phyloP scores from a whole-genome alignment of 148 eudicot species.

The Cornus kousa region DNA sequence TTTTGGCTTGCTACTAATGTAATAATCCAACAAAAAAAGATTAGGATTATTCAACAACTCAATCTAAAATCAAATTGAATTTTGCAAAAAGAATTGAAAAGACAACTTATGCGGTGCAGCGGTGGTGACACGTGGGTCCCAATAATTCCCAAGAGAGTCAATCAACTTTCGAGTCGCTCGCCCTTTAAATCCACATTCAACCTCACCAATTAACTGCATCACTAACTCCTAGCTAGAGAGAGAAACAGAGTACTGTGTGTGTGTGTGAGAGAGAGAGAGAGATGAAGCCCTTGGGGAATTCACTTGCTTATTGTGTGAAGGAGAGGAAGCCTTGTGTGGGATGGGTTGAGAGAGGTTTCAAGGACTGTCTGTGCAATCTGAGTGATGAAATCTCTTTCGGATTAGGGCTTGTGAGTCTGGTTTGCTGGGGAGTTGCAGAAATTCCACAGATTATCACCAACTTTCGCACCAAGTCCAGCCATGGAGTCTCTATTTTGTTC shows the following conservation, averaged over 20 bases:
- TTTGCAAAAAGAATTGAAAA: too few relatives aligned
- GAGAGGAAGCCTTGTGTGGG: conserved; percentile 59
- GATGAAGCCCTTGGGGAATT: conserved; percentile 17
- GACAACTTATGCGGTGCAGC: too few relatives aligned
- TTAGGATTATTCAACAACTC: too few relatives aligned
- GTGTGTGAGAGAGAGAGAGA: background rate
- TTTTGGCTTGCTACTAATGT: too few relatives aligned
- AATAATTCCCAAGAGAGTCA: too few relatives aligned
- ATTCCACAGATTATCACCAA: conserved; percentile 96
- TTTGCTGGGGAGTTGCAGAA: conserved; percentile 93
- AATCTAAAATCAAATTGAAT: too few relatives aligned
- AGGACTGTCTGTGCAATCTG: conserved; percentile 75
- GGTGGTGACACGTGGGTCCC: too few relatives aligned
- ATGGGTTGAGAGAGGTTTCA: conserved; percentile 73
- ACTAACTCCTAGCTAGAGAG: background rate
- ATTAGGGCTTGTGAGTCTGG: conserved; percentile 67
- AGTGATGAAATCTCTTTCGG: conserved; percentile 72
- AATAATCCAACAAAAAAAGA: too few relatives aligned
- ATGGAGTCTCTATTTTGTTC: conserved; percentile 84
- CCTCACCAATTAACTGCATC: background rate
- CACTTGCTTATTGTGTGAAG: conserved; percentile 47
- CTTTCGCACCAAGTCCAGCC: conserved; percentile 83
- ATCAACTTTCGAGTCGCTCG: background rate
- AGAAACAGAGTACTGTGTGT: background rate
- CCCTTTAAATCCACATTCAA: background rate